phyloP scores from a whole-genome alignment of 129 eudicot species.

The Calendula officinalis region DNA sequence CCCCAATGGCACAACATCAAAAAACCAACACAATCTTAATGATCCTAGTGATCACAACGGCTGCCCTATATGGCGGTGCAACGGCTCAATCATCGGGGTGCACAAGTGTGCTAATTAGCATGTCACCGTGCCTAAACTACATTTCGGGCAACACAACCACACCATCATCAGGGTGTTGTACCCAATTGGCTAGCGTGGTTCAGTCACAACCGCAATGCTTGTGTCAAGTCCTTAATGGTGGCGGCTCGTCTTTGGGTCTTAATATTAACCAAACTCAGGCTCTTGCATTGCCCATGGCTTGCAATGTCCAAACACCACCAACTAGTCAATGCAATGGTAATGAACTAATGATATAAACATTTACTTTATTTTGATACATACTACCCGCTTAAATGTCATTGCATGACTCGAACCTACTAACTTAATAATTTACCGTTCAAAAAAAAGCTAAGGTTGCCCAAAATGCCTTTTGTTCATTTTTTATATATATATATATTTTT shows the following conservation, averaged over 20 bases:
- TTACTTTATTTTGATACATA: no score
- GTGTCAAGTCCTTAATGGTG: conserved; percentile 49
- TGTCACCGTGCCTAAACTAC: conserved; percentile 46
- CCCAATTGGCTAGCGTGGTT: conserved; percentile 40
- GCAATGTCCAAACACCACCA: conserved; percentile 68
- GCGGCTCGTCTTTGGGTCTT: conserved; percentile 42
- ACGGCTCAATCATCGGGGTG: conserved; percentile 40
- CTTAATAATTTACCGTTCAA: no score
- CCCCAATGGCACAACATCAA: conserved; percentile 19
- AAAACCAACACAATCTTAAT: conserved; percentile 19
- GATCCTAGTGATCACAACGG: conserved; percentile 30
- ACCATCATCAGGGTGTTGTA: conserved; percentile 44
- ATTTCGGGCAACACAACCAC: conserved; percentile 38
- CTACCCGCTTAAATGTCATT: no score
- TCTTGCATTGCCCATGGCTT: conserved; percentile 49
- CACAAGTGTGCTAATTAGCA: conserved; percentile 35
- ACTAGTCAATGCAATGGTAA: conserved; percentile 59
- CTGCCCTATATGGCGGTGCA: conserved; percentile 23
- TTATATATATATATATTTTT: no score
- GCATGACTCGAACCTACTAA: no score
- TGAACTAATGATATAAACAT: neutral
- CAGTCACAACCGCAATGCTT: conserved; percentile 58
- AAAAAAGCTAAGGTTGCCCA: no score
- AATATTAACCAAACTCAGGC: conserved; percentile 58
- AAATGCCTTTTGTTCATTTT: no score